Evolutionary conservation across 352 stramenopile species (phyloP).

Genomic region (Pythium angustatum): DNA sequence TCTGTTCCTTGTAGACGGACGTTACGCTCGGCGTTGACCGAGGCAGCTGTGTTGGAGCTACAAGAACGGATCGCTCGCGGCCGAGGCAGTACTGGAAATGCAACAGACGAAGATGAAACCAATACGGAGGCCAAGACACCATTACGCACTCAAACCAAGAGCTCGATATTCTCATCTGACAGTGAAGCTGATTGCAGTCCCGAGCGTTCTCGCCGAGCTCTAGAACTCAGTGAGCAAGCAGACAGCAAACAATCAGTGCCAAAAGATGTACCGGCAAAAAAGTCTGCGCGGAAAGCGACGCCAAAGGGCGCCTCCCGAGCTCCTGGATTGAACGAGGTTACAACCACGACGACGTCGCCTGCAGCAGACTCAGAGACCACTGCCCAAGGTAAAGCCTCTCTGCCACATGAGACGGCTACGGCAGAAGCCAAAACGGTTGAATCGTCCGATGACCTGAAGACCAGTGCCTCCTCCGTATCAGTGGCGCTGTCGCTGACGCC

Average conservation of each 20-base stretch:
- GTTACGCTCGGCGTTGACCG: conserved; percentile 19
- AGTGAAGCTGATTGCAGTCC: conserved; percentile 21
- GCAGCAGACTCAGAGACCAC: background rate
- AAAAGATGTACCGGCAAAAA: background rate
- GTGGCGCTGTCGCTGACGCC: background rate
- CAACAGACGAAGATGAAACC: conserved; percentile 3
- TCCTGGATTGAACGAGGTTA: too few species aligned
- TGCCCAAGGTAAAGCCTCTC: background rate
- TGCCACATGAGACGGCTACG: background rate
- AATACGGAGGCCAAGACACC: background rate
- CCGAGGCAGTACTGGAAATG: background rate
- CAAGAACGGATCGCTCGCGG: conserved; percentile 21
- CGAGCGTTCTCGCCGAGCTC: background rate
- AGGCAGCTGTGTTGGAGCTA: conserved; percentile 6
- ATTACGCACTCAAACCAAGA: background rate
- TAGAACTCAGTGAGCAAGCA: background rate
- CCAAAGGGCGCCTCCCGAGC: too few species aligned
- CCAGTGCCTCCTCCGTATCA: background rate
- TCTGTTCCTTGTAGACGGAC: conserved; percentile 11
- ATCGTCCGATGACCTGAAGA: background rate
- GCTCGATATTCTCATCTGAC: conserved; percentile 26
- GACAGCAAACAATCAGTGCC: background rate
- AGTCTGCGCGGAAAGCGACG: conserved; percentile 8
- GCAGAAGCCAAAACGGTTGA: conserved; percentile 1
- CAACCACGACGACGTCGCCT: background rate